A percentile compares a stretch with the other conserved stretches of the same genome.
phyloP scores from a whole-genome alignment of 176 grass and related monocot genomes.

The Aegilops bicornis region DNA sequence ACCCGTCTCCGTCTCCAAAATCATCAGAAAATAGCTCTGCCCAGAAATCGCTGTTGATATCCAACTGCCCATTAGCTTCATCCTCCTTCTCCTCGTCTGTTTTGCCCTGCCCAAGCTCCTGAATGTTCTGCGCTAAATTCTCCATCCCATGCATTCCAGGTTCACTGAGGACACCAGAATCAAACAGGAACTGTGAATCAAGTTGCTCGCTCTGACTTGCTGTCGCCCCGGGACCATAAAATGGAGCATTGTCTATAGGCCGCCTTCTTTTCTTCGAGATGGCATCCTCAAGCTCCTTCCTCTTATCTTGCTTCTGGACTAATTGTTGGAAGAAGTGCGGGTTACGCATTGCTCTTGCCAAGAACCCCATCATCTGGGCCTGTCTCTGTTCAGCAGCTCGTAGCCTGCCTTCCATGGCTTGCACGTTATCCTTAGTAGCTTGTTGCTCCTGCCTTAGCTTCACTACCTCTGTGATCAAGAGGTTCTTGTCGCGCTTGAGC shows the following conservation, averaged over 20 bases:
- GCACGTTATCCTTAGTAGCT: conserved; percentile 57
- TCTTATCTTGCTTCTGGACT: conserved; percentile 73
- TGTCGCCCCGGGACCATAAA: conserved; percentile 22
- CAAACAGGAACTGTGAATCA: conserved; percentile 37
- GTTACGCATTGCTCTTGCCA: conserved; percentile 76
- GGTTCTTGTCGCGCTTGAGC: conserved; percentile 74
- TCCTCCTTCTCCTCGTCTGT: conserved; percentile 5
- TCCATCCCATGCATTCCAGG: conserved; percentile 30
- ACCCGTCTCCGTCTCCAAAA: conserved; percentile 39
- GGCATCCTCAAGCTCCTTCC: conserved; percentile 73
- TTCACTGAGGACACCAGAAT: conserved; percentile 30
- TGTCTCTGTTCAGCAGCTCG: conserved; percentile 68
- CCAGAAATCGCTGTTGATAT: conserved; percentile 69
- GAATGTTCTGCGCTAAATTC: conserved; percentile 38
- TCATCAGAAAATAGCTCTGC: conserved; percentile 62
- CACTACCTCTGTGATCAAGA: conserved; percentile 73
- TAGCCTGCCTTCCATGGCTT: conserved; percentile 70
- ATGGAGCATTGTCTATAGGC: conserved; percentile 52
- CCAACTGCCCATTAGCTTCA: conserved; percentile 20
- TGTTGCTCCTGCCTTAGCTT: conserved; percentile 86
- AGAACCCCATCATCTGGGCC: conserved; percentile 75
- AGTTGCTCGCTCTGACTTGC: conserved; percentile 28
- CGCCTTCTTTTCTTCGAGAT: conserved; percentile 86
- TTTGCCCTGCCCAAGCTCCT: conserved; percentile 30
- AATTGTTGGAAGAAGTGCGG: conserved; percentile 71